Percentiles rank a stretch among this genome's conserved stretches.
These are phyloP conservation scores for Leccinum cinnamomeum DNA, from an alignment of 1,284 basidiomycete species.

Conservation along the genomic window DNA sequence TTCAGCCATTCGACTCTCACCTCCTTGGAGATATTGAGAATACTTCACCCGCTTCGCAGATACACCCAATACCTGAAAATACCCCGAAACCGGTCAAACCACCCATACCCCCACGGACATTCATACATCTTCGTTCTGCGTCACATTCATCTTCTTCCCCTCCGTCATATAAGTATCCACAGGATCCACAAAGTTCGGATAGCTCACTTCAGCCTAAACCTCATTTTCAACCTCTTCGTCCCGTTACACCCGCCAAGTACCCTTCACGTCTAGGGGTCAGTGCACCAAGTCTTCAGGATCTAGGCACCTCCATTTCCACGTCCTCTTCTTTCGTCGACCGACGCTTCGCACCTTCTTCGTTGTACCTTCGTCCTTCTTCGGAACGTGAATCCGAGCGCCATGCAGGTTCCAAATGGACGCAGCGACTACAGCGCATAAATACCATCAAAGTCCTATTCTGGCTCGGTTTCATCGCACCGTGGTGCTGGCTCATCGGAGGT, in stretches of 20 bases:
- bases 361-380: conserved; percentile 25
- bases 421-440: conserved; percentile 33
- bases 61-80: conserved; percentile 3
- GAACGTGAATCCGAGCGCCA: conserved; percentile 25
- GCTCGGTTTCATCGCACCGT: conserved; percentile 64
- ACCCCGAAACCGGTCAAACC: conserved; percentile 17
- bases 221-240: conserved; percentile 14
- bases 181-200: conserved; percentile 20
- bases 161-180: conserved; percentile 29
- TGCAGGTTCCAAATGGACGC: conserved; percentile 23
- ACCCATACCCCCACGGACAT: conserved; percentile 25
- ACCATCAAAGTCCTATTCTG: conserved; percentile 65
- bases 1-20: conserved; percentile 20
- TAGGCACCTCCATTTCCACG: conserved; percentile 24
- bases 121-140: conserved; percentile 17
- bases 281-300: conserved; percentile 34
- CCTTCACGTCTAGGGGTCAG: conserved; percentile 19
- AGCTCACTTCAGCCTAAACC: conserved; percentile 6
- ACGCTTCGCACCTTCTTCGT: conserved; percentile 33
- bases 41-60: conserved; percentile 3
- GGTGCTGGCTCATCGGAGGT: conserved; percentile 70
- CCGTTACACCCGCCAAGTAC: conserved; percentile 5
- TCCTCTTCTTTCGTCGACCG: conserved; percentile 38
- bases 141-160: conserved; percentile 27
- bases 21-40: conserved; percentile 18